phyloP scores from a whole-genome alignment of 78 protist genomes.

The Dictyostelium citrinum region DNA sequence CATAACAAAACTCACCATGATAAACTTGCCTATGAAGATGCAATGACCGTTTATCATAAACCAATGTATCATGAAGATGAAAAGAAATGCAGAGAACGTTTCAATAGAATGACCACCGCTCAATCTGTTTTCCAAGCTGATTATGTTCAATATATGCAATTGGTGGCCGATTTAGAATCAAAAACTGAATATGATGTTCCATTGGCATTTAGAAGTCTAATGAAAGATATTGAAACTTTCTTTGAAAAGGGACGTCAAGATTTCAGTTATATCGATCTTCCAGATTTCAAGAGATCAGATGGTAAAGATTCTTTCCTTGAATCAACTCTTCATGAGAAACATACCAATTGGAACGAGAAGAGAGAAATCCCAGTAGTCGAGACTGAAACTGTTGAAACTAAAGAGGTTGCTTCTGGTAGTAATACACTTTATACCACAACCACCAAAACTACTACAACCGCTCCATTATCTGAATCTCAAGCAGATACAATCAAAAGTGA shows the following conservation, averaged over 20 bases:
- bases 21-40: not conserved
- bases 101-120: not conserved
- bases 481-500: not conserved
- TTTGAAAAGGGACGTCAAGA: conserved; percentile 1
- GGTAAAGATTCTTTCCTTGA: not conserved
- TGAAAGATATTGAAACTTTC: not conserved
- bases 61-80: not conserved
- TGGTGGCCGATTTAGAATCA: not conserved
- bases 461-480: not conserved
- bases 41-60: not conserved
- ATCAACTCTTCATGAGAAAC: not conserved
- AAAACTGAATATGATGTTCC: conserved; percentile 6
- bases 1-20: not conserved
- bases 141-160: not conserved
- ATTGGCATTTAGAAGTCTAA: not conserved
- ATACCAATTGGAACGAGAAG: not conserved
- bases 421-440: not conserved
- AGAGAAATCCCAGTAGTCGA: not conserved
- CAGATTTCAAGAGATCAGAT: not conserved
- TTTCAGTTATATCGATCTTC: not conserved
- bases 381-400: not conserved
- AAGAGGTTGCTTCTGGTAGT: not conserved
- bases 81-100: not conserved
- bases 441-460: not conserved
- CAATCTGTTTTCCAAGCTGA: not conserved